Evolutionary conservation across 2,329 filamentous ascomycete species (phyloP), one percentile per base, ranked within the genome.

Genomic region (Pyrenochaeta sp.): DNA sequence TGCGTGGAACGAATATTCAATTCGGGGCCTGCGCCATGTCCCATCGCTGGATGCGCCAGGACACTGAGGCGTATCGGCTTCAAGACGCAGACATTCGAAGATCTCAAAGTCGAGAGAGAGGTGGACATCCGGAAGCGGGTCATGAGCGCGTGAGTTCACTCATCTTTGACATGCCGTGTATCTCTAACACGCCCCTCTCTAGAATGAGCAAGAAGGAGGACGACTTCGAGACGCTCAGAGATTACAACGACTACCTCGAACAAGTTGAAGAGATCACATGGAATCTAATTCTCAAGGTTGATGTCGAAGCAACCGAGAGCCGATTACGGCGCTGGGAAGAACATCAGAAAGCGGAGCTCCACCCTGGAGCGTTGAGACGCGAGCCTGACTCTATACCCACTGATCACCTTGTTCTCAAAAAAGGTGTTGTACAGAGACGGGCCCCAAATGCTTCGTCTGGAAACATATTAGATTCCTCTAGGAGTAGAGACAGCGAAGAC

Each of bases 1-100:
- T 99, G 95, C 80, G 93, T 98, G 36, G 90, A 94, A 77, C 90
- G 94, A 50, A 91, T 98, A 67, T 99, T 98, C 83, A 90, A 90
- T 31, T 88, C 91, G 49, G 95, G 95, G 0, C 95, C 95, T 0
- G 91, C 92, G 50, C 90, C 92, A 57, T 99, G 96, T 73, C 95
- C 95, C 1, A 91, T 97, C 53, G 91, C 91, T 0, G 90, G 90
- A 35, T 99, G 95, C 78, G 86, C 87, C 73, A 89, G 90, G 75
- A 98, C 92, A 0, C 83, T 99, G 5, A 89, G 95, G 1, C 91
- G 93, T 69, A 86, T 88, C 52, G 87, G 88, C 35, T 99, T 98
- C 80, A 87, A 92, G 54, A 85, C 85, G 49, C 92, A 96, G 69
- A 98, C 92, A 50, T 99, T 98, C 72, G 90, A 88, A 58, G 93